Percentiles rank a stretch among this genome's conserved stretches.
phyloP scores from a whole-genome alignment of 441 rosid genomes.

The Pelargonium australe region DNA sequence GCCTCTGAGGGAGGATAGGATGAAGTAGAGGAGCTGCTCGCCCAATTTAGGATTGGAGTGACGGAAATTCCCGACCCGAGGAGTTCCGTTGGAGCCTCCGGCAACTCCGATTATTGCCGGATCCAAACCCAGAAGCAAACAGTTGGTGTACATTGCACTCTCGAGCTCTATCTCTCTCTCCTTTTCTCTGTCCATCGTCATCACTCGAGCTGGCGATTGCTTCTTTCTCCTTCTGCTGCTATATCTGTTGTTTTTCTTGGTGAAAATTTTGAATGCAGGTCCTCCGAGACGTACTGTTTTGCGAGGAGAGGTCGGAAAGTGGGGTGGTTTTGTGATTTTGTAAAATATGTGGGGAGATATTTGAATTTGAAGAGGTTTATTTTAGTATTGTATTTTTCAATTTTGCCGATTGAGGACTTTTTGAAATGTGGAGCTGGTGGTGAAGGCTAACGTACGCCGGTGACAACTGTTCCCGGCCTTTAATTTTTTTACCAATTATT shows the following conservation, averaged over 20 bases:
- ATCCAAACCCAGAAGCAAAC: constrained; percentile 91
- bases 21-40: constrained; percentile 97
- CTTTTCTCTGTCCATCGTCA: constrained; percentile 99
- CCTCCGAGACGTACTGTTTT: background rate
- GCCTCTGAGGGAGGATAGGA: constrained; percentile 97
- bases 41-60: constrained; percentile 99
- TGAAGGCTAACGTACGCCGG: constrained; percentile 33
- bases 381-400: background rate
- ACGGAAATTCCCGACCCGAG: constrained; percentile 92
- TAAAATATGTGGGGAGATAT: constrained; percentile 5
- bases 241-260: constrained; percentile 10
- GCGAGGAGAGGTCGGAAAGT: background rate
- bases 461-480: constrained; percentile 24
- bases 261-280: background rate
- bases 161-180: constrained; percentile 98
- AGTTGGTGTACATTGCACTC: constrained; percentile 99
- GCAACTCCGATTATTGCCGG: constrained; percentile 68
- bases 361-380: constrained; percentile 2
- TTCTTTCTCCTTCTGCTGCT: constrained; percentile 2
- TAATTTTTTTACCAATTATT: too few species aligned
- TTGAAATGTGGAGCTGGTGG: background rate
- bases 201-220: constrained; percentile 25
- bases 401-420: constrained; percentile 1
- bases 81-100: constrained; percentile 71
- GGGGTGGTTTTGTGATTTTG: constrained; percentile 4